These are phyloP conservation scores for Xerophyta viscosa DNA, from an alignment of 106 monocot genomes.

Conservation along the genomic window DNA sequence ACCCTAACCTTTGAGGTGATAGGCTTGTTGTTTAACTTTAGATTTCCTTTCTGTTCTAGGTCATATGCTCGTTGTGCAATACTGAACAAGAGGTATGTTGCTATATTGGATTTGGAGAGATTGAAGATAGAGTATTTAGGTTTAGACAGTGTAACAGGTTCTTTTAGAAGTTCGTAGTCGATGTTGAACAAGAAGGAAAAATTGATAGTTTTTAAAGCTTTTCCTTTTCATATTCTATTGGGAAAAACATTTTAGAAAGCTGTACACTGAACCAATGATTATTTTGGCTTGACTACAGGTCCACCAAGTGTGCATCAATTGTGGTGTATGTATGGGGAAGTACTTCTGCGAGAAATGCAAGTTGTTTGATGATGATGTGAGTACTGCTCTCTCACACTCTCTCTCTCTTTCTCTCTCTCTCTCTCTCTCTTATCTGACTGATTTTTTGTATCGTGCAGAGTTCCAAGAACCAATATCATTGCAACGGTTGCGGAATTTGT, in stretches of 20 bases:
- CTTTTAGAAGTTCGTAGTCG: too few species aligned
- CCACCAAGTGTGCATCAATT: conserved; percentile 47
- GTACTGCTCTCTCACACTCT: conserved; percentile 5
- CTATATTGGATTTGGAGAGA: neutral
- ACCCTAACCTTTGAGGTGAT: neutral
- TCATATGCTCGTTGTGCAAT: conserved; percentile 47
- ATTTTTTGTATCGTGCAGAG: conserved; percentile 15
- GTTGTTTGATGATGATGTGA: conserved; percentile 65
- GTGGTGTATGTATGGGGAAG: conserved; percentile 60
- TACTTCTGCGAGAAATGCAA: conserved; percentile 53
- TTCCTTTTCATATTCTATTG: too few species aligned
- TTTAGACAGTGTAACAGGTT: neutral
- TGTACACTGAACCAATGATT: too few species aligned
- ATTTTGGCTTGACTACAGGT: too few species aligned
- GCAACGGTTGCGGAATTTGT: conserved; percentile 64
- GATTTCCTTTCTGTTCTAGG: conserved; percentile 8
- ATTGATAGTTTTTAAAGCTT: too few species aligned
- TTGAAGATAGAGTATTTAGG: neutral
- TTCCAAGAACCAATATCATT: conserved; percentile 59
- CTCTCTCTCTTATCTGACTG: too few species aligned
- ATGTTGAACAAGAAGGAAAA: too few species aligned
- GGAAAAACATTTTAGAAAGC: too few species aligned
- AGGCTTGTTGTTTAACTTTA: neutral
- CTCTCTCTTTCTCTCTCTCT: neutral
- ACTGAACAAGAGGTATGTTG: conserved; percentile 49